Evolutionary conservation across 192 early-diverging fungal species (phyloP).

Genomic region (Backusella australiensis): DNA sequence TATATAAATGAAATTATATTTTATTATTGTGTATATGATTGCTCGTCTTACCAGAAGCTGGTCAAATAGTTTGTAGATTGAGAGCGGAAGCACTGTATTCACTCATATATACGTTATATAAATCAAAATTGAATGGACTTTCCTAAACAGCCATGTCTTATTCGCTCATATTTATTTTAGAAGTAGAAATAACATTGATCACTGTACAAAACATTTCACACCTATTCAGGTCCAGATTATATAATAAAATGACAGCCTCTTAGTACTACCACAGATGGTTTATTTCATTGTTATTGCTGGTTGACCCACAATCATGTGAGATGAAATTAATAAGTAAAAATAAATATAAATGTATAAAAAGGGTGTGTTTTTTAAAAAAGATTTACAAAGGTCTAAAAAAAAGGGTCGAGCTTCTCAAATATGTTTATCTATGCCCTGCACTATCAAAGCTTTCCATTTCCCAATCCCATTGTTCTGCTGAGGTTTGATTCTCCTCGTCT

Average conservation of each 20-base stretch:
- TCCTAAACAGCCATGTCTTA: too few relatives aligned
- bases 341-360: neutral
- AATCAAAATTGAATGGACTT: too few relatives aligned
- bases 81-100: too few relatives aligned
- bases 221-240: too few relatives aligned
- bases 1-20: too few relatives aligned
- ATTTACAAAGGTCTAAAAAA: neutral
- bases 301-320: neutral
- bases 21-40: too few relatives aligned
- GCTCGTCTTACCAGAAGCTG: too few relatives aligned
- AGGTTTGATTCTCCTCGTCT: neutral
- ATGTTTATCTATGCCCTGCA: neutral
- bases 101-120: too few relatives aligned
- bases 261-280: neutral
- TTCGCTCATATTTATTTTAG: too few relatives aligned
- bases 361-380: neutral
- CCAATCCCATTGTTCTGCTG: conserved; percentile 17
- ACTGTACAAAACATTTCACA: too few relatives aligned
- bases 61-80: too few relatives aligned
- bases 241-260: neutral
- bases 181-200: too few relatives aligned
- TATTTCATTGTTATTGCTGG: neutral
- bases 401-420: neutral
- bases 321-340: neutral
- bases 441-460: neutral